Percentiles rank a stretch among this genome's conserved stretches.
Evolutionary conservation across 2,329 filamentous ascomycete genomes (phyloP).

Genomic region (Pseudofabraea citricarpa): DNA sequence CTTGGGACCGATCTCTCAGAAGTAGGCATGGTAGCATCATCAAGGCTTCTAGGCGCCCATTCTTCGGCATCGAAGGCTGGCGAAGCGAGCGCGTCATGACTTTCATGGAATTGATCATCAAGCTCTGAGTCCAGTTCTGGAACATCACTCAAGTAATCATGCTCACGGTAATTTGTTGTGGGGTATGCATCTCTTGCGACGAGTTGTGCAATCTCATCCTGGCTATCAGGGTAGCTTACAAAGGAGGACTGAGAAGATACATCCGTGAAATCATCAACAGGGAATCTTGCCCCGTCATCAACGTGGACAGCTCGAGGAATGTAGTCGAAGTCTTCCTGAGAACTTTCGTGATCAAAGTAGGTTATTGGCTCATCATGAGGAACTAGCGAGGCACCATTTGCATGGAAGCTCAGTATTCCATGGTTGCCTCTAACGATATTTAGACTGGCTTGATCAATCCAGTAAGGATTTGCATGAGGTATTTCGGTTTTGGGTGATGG

Average conservation of each 20-base stretch:
- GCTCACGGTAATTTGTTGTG: no score
- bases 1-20: no score
- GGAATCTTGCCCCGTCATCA: not conserved
- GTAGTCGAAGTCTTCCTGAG: not conserved
- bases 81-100: no score
- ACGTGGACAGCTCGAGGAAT: not conserved
- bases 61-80: not conserved
- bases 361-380: not conserved
- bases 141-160: no score
- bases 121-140: not conserved
- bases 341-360: not conserved
- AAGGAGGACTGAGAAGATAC: not conserved
- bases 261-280: not conserved
- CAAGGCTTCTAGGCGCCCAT: not conserved
- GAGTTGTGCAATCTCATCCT: not conserved
- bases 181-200: not conserved
- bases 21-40: no score
- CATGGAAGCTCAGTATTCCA: conserved; percentile 4
- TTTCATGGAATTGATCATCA: not conserved
- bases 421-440: conserved; percentile 2
- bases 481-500: not conserved
- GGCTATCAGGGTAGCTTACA: not conserved
- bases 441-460: conserved; percentile 4
- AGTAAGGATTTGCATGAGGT: not conserved
- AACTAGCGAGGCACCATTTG: not conserved